These are phyloP conservation scores for Calonectria henricotiae DNA, from an alignment of 2,329 filamentous ascomycete genomes.

Conservation along the genomic window DNA sequence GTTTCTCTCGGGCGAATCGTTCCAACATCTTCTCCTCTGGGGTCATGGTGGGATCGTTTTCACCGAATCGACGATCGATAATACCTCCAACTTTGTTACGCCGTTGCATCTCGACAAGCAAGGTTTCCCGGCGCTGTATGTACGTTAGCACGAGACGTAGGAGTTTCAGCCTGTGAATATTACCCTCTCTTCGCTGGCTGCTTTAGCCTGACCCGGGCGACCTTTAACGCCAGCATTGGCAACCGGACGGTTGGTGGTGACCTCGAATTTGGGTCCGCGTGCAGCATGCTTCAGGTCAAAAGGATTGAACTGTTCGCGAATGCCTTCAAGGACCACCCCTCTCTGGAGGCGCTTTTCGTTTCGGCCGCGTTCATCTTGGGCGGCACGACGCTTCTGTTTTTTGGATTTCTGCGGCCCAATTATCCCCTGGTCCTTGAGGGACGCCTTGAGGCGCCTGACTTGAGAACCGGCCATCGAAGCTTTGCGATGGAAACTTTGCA, in stretches of 20 bases:
- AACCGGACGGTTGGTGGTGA: conserved; percentile 78
- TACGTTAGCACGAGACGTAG: conserved; percentile 34
- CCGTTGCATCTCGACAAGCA: conserved; percentile 91
- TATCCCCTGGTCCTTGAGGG: conserved; percentile 90
- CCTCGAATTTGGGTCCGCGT: conserved; percentile 87
- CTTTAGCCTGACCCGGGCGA: conserved; percentile 88
- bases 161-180: conserved; percentile 48
- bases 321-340: conserved; percentile 84
- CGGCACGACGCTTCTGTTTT: conserved; percentile 87
- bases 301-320: conserved; percentile 97
- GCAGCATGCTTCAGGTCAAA: conserved; percentile 92
- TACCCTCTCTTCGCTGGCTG: conserved; percentile 88
- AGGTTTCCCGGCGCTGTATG: conserved; percentile 80
- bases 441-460: conserved; percentile 94
- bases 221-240: conserved; percentile 75
- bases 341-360: conserved; percentile 83
- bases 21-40: conserved; percentile 94
- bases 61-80: conserved; percentile 93
- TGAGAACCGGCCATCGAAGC: conserved; percentile 91
- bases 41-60: conserved; percentile 94
- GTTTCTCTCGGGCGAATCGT: conserved; percentile 91
- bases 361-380: conserved; percentile 76
- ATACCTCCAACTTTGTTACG: conserved; percentile 94
- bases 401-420: conserved; percentile 95
- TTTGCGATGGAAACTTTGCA: conserved; percentile 41